Evolutionary conservation across 805 yeast genomes (phyloP).

Genomic region (Nadsonia fulvescens): DNA sequence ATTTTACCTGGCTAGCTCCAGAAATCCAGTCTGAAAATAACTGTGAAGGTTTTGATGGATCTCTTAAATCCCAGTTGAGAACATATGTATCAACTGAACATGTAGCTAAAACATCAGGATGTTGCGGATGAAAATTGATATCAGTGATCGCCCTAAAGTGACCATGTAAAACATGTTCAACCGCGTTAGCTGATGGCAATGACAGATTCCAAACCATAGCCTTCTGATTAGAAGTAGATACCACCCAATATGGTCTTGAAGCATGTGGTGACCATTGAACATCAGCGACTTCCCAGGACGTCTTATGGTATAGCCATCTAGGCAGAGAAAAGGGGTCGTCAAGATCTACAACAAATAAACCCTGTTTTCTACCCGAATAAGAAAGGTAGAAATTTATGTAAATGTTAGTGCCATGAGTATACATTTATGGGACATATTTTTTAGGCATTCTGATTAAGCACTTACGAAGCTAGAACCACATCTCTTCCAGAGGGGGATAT

Average conservation of each 20-base stretch:
- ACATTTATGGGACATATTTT: neutral
- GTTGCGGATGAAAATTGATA: conserved; percentile 74
- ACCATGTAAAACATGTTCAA: conserved; percentile 73
- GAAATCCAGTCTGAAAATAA: conserved; percentile 91
- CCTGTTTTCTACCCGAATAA: conserved; percentile 31
- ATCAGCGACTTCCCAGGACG: conserved; percentile 97
- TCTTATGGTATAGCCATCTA: conserved; percentile 76
- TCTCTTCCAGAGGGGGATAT: conserved; percentile 82
- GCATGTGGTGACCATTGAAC: conserved; percentile 96
- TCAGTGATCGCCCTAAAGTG: conserved; percentile 92
- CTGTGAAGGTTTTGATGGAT: conserved; percentile 49
- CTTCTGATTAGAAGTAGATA: conserved; percentile 87
- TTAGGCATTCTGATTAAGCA: conserved; percentile 10
- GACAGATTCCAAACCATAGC: conserved; percentile 88
- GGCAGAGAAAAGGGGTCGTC: conserved; percentile 95
- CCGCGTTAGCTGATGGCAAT: conserved; percentile 51
- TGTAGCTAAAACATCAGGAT: conserved; percentile 79
- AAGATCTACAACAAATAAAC: conserved; percentile 75
- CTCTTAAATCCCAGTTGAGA: conserved; percentile 78
- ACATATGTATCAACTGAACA: conserved; percentile 84
- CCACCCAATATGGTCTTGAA: conserved; percentile 74
- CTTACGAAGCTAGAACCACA: conserved; percentile 66
- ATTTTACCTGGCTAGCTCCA: conserved; percentile 86
- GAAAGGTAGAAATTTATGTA: conserved; percentile 1
- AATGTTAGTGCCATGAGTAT: too few species aligned